phyloP scores from a whole-genome alignment of 257 asterid genomes.

The Nicotiana noctiflora region DNA sequence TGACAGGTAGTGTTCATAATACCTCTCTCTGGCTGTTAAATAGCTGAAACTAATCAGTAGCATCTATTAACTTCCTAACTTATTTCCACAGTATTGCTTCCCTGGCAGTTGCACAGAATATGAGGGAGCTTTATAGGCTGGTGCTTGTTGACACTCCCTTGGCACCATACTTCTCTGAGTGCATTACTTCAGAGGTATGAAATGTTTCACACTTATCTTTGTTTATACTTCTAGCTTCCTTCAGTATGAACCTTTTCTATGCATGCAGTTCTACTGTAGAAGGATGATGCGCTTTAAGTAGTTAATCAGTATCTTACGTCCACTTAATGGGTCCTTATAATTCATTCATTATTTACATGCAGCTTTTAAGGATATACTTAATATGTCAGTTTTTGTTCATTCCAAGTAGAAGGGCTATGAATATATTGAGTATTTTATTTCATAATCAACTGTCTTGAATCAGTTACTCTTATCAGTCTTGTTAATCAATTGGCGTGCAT shows the following conservation, averaged over 20 bases:
- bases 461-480: neutral
- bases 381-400: no score
- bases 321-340: neutral
- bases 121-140: constrained; percentile 88
- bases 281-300: neutral
- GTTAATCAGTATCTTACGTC: neutral
- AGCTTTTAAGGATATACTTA: neutral
- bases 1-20: constrained; percentile 51
- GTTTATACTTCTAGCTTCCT: neutral
- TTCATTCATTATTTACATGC: neutral
- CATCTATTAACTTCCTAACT: neutral
- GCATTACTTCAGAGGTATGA: constrained; percentile 80
- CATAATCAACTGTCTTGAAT: neutral
- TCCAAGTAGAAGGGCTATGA: neutral
- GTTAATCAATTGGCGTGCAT: neutral
- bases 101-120: constrained; percentile 81
- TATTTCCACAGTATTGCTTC: constrained; percentile 63
- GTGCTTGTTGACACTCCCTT: constrained; percentile 92
- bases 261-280: neutral
- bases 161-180: constrained; percentile 90
- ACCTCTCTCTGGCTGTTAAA: neutral
- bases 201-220: neutral
- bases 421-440: neutral
- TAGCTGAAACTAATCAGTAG: neutral
- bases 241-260: neutral